phyloP scores from a whole-genome alignment of 164 flowering plant species.

The Platanus orientalis region DNA sequence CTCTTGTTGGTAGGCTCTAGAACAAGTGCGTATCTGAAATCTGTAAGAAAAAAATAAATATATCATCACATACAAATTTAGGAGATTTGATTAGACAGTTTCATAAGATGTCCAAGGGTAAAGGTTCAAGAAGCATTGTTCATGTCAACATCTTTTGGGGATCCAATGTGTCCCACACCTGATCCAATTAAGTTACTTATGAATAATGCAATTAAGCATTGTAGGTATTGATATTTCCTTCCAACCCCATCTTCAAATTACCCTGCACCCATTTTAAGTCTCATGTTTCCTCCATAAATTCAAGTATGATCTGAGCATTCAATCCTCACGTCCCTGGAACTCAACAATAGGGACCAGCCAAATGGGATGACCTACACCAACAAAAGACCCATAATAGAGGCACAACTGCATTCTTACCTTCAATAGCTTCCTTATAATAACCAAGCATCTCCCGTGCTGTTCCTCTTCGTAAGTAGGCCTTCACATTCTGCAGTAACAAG shows the following conservation, averaged over 20 bases:
- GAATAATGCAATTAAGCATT: too few relatives aligned
- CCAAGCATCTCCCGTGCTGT: constrained; percentile 98
- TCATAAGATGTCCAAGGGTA: background rate
- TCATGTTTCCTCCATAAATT: background rate
- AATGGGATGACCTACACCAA: background rate
- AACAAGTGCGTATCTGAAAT: constrained; percentile 81
- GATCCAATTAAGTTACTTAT: background rate
- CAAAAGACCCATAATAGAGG: background rate
- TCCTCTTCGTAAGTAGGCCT: constrained; percentile 90
- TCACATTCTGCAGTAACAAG: constrained; percentile 67
- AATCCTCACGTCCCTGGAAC: background rate
- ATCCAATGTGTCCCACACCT: background rate
- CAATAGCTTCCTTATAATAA: constrained; percentile 82
- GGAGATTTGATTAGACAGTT: background rate
- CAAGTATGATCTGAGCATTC: too few relatives aligned
- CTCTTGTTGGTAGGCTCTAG: constrained; percentile 92
- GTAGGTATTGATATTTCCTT: too few relatives aligned
- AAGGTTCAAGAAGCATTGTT: background rate
- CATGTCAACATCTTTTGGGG: background rate
- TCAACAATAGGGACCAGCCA: background rate
- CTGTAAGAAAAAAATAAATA: constrained; percentile 36
- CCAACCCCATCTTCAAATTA: background rate
- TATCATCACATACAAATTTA: background rate
- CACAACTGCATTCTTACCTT: constrained; percentile 42
- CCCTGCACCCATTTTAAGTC: background rate